phyloP scores from a whole-genome alignment of 2,329 filamentous ascomycete genomes.

The Diaporthe citri region DNA sequence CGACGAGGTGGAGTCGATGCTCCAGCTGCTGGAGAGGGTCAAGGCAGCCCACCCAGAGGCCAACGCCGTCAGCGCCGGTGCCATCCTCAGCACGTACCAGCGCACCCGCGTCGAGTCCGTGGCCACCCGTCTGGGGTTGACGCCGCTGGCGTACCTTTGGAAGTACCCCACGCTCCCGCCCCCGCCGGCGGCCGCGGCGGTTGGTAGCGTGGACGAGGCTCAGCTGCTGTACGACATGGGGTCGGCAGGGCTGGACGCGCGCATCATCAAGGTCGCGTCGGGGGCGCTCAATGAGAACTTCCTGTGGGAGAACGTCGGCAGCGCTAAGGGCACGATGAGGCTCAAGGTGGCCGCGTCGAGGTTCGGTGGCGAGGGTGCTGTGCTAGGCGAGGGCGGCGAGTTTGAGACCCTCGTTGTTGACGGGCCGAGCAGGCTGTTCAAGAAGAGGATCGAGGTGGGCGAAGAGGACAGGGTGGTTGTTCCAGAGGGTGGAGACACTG shows the following conservation, averaged over 20 bases:
- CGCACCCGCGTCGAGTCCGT: conserved; percentile 95
- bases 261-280: conserved; percentile 94
- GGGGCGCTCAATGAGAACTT: conserved; percentile 86
- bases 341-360: conserved; percentile 68
- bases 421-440: conserved; percentile 81
- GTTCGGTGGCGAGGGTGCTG: conserved; percentile 79
- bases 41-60: conserved; percentile 79
- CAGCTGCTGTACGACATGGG: conserved; percentile 86
- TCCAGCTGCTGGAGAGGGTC: conserved; percentile 79
- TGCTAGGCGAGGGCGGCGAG: conserved; percentile 93
- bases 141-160: conserved; percentile 90
- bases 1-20: conserved; percentile 91
- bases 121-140: conserved; percentile 84
- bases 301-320: conserved; percentile 84
- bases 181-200: conserved; percentile 46
- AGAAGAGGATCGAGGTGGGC: conserved; percentile 73
- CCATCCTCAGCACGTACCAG: conserved; percentile 95
- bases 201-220: conserved; percentile 55
- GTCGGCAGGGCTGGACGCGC: conserved; percentile 81
- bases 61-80: conserved; percentile 90
- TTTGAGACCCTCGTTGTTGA: conserved; percentile 93
- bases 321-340: conserved; percentile 59
- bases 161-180: conserved; percentile 83
- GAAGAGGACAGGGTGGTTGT: conserved; percentile 66
- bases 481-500: conserved; percentile 80